These are phyloP conservation scores for Pseudogymnoascus sp. DNA, from an alignment of 2,329 filamentous ascomycete species.

Conservation along the genomic window DNA sequence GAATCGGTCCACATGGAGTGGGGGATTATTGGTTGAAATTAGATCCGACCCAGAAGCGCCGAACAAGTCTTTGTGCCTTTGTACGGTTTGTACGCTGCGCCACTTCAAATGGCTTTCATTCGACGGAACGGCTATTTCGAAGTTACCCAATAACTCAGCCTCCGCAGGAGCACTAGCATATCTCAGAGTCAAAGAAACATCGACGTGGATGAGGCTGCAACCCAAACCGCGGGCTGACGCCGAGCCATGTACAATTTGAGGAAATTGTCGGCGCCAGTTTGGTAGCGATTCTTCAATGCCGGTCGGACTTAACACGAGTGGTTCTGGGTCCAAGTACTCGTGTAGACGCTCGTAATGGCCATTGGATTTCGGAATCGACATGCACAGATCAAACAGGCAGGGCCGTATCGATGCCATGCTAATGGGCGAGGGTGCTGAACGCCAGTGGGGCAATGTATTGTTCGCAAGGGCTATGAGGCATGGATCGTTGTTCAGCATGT, in stretches of 20 bases:
- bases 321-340: neutral
- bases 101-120: conserved; percentile 43
- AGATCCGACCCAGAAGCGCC: conserved; percentile 36
- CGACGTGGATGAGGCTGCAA: conserved; percentile 57
- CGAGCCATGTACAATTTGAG: conserved; percentile 47
- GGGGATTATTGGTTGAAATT: conserved; percentile 19
- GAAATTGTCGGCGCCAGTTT: conserved; percentile 55
- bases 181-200: conserved; percentile 53
- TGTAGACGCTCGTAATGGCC: conserved; percentile 43
- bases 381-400: conserved; percentile 42
- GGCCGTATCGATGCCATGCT: conserved; percentile 17
- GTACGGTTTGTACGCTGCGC: conserved; percentile 55
- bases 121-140: conserved; percentile 53
- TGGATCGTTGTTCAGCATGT: conserved; percentile 59
- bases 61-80: conserved; percentile 51
- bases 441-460: conserved; percentile 49
- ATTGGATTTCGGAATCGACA: conserved; percentile 54
- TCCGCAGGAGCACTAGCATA: conserved; percentile 51
- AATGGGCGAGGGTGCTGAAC: conserved; percentile 44
- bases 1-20: conserved; percentile 12
- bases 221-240: conserved; percentile 45
- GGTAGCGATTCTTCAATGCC: conserved; percentile 39
- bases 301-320: neutral
- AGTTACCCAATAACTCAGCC: conserved; percentile 54
- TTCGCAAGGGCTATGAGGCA: conserved; percentile 57